Percentiles rank a stretch among this genome's conserved stretches.
phyloP scores from a whole-genome alignment of 768 basidiomycete genomes.

The Tulasnella sp. region DNA sequence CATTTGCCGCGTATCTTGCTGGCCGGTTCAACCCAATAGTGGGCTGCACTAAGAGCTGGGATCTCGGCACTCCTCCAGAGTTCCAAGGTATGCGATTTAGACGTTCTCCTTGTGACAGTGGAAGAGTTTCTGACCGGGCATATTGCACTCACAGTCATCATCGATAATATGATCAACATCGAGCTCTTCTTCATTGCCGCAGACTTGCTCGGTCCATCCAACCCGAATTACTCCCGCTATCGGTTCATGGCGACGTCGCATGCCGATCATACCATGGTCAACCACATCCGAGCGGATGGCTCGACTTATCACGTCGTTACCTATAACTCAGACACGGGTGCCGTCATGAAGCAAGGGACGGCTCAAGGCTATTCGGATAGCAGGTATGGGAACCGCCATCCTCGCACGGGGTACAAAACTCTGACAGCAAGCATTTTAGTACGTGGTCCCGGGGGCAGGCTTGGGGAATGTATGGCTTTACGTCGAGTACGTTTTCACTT shows the following conservation, averaged over 20 bases:
- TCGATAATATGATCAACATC: constrained; percentile 35
- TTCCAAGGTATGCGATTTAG: constrained; percentile 12
- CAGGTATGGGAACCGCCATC: constrained; percentile 12
- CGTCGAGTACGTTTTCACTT: constrained; percentile 50
- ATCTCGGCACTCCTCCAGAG: constrained; percentile 27
- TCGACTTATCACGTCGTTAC: constrained; percentile 35
- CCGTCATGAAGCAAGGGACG: constrained; percentile 55
- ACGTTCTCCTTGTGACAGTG: not conserved
- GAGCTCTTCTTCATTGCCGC: constrained; percentile 27
- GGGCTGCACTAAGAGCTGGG: constrained; percentile 33
- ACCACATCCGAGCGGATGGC: constrained; percentile 33
- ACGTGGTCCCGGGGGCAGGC: constrained; percentile 74
- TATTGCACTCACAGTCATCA: constrained; percentile 30
- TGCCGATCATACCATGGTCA: constrained; percentile 34
- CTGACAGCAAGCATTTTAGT: constrained; percentile 38
- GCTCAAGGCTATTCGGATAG: constrained; percentile 58
- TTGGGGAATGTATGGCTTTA: constrained; percentile 68
- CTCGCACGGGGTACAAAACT: not conserved
- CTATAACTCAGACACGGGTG: constrained; percentile 45
- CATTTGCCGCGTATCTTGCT: constrained; percentile 30
- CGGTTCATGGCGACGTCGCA: constrained; percentile 34
- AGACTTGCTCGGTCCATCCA: constrained; percentile 27
- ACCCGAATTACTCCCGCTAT: constrained; percentile 18
- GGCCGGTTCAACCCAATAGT: constrained; percentile 30
- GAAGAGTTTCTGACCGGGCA: not conserved